Conservation (phyloP, 495 filamentous ascomycete genomes). For the Penicillium goetzii region DNA sequence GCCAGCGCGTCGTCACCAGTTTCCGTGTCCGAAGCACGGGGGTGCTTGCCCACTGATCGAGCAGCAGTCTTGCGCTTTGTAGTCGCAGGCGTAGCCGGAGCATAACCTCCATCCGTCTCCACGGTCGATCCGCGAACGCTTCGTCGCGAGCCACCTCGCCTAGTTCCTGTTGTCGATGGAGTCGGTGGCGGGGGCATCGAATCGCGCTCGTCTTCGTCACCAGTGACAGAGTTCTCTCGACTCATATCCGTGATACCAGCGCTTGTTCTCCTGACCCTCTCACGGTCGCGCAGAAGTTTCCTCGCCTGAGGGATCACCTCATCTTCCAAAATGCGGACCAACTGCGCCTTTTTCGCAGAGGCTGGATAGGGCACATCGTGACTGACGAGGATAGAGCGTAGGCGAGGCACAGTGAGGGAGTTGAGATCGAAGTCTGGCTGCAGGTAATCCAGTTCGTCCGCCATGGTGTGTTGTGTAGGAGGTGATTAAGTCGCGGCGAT, state of each 20-base stretch:
- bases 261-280: slow-evolving; percentile 76
- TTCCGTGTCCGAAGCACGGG: slow-evolving; percentile 57
- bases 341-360: slow-evolving; percentile 83
- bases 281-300: slow-evolving; percentile 72
- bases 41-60: slow-evolving; percentile 55
- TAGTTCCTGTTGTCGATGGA: slow-evolving; percentile 48
- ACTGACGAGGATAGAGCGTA: slow-evolving; percentile 86
- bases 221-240: slow-evolving; percentile 53
- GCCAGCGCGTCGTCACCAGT: slow-evolving; percentile 42
- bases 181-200: slow-evolving; percentile 53
- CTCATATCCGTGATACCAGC: slow-evolving; percentile 83
- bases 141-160: slow-evolving; percentile 44
- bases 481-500: slow-evolving; percentile 4
- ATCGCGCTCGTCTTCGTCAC: slow-evolving; percentile 47
- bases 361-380: slow-evolving; percentile 84
- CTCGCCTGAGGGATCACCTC: slow-evolving; percentile 76
- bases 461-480: slow-evolving; percentile 51
- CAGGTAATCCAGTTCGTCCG: slow-evolving; percentile 78
- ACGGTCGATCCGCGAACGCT: slow-evolving; percentile 44
- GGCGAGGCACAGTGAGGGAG: slow-evolving; percentile 78
- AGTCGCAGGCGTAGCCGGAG: slow-evolving; percentile 37
- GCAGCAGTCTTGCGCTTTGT: slow-evolving; percentile 38
- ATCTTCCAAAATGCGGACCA: slow-evolving; percentile 80
- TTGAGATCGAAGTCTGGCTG: slow-evolving; percentile 80
- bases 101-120: slow-evolving; percentile 39